Percentiles rank a stretch among this genome's conserved stretches.
phyloP scores from a whole-genome alignment of 177 flowering plant genomes.

The Vitis hybrid region DNA sequence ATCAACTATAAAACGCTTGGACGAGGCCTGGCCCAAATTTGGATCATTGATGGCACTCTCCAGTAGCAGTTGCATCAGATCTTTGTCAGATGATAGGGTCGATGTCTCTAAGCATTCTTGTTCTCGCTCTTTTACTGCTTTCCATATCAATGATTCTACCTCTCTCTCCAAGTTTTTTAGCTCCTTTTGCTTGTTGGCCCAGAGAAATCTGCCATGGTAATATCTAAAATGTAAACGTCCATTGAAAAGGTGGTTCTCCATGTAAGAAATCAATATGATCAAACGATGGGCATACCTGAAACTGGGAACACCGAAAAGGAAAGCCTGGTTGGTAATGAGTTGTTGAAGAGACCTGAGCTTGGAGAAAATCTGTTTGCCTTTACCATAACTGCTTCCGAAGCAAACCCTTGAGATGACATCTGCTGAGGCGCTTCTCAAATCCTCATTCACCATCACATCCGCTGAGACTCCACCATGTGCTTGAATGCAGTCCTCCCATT shows the following conservation, averaged over 20 bases:
- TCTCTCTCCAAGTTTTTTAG: constrained; percentile 38
- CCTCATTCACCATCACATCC: constrained; percentile 47
- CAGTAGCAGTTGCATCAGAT: constrained; percentile 50
- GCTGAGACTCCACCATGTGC: constrained; percentile 28
- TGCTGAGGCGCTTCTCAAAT: constrained; percentile 42
- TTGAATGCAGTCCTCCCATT: constrained; percentile 42
- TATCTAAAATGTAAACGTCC: neutral
- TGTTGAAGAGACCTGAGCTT: constrained; percentile 53
- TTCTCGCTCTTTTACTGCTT: constrained; percentile 37
- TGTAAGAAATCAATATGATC: neutral
- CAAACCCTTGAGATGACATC: constrained; percentile 59
- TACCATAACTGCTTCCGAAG: constrained; percentile 46
- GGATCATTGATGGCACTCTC: constrained; percentile 43
- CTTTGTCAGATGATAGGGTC: constrained; percentile 27
- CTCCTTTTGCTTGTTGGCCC: constrained; percentile 26
- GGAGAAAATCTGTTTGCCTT: constrained; percentile 52
- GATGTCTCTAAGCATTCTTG: constrained; percentile 14
- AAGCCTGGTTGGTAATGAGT: constrained; percentile 26
- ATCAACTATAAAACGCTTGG: constrained; percentile 49
- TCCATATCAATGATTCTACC: constrained; percentile 49
- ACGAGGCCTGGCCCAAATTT: constrained; percentile 21
- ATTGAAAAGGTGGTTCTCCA: neutral
- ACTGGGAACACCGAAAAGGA: constrained; percentile 36
- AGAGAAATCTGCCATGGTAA: constrained; percentile 19
- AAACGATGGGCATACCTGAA: constrained; percentile 23